Base-by-base conservation (phyloP, 116 monocot genomes). In the Cymodocea nodosa region DNA sequence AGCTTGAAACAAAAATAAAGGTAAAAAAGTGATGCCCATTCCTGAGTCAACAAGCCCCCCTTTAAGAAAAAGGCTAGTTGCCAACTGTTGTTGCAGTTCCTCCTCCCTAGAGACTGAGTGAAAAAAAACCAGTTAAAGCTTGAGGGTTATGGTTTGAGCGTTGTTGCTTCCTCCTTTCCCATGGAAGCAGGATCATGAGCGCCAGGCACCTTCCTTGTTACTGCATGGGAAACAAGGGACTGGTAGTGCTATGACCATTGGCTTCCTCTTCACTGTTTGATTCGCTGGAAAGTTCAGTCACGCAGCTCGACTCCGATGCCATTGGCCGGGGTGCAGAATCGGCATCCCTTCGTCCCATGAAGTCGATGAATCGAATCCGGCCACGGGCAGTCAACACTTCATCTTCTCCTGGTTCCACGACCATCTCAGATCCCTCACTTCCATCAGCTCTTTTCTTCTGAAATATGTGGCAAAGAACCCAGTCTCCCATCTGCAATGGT, bases 381-480 rank as follows among this genome's bases (percentile, higher is more conserved):
- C 24, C 64, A 23, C 20, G 50, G 44, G 0, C 64, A 23, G 20
- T 57, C 57, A 39, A 8, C 6, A 2, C 23, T 23, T 67, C n/a
- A 15, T 16, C 5, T 15, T 51, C 56, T 2, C 20, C n/a, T 4
- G 15, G 18, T 54, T 54, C 54, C 6, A 20, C 39, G 17, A 17
- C 36, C 37, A 40, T 6, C 40, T 63, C 63, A 10, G 44, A 22
- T 0, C 19, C 39, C 3, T 36, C 17, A 34, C 35, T 44, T 22
- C 19, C 40, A 35, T 18, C 59, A 10, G 58, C 40, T 48, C 36
- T 24, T 36, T 56, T 58, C 58, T 69, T 69, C 58, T 69, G 44
- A 58, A 58, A 69, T 22, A 58, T 44, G 20, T 52, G 58, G 22
- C 69, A 69, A 13, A 69, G 69, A 7, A 69, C 69, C 69, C 69